Base-by-base conservation (phyloP, 2,329 filamentous ascomycete species). In the Fusarium pseudoanthophilum region DNA sequence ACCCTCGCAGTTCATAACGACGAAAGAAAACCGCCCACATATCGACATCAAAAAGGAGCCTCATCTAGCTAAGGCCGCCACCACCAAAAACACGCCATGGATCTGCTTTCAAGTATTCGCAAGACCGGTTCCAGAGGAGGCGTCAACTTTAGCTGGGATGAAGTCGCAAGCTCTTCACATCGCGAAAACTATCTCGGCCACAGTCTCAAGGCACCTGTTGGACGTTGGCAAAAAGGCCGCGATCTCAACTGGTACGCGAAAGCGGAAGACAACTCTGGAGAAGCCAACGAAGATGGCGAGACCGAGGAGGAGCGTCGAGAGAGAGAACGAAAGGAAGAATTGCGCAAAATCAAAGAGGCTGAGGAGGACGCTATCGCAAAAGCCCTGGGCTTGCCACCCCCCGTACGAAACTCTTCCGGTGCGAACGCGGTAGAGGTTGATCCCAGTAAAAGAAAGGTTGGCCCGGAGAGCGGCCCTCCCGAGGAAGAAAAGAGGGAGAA, bases 121-220 rank as follows among this genome's bases (percentile, higher is more conserved):
- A 98, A 99, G 84, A 85, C 87, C 24, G 95, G 97, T 82, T 96
- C 94, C 78, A 92, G 96, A 75, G 96, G 96, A 79, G 96, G 96
- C 80, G 93, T 93, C 83, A 95, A 98, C 82, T 99, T 99, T 86
- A 95, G 92, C 84, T 98, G 96, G 96, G 93, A 95, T 74, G 95
- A 98, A 76, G 95, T 99, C 79, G 92, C 95, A 81, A 91, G 87
- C 74, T 97, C 95, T 56, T 85, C 89, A 28, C 95, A 97, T 79
- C 95, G 96, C 82, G 95, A 99, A 83, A 97, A 92, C 78, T 92
- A 91, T 82, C 92, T 98, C 13, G 95, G 95, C 59, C 95, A 98
- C 84, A 96, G 93, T 67, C 84, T 98, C 66, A 97, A 95, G 87
- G 95, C 95, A 1, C 94, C 95, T 1, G 95, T 97, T 7, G 95